These are phyloP conservation scores for Lactarius hengduanensis DNA, from an alignment of 768 basidiomycete species.

Conservation along the genomic window DNA sequence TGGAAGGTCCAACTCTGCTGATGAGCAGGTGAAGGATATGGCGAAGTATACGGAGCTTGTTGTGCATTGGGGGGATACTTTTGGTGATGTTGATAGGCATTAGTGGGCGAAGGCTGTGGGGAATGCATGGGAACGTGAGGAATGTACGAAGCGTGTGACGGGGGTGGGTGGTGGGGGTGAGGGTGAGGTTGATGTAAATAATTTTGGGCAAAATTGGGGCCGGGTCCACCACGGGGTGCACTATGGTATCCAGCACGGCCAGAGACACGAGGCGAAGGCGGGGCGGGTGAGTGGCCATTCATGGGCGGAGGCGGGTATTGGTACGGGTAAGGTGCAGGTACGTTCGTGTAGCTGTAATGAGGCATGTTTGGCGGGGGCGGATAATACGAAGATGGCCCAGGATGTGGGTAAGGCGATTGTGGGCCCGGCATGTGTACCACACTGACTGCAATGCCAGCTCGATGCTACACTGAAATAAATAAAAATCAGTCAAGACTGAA, in stretches of 20 bases:
- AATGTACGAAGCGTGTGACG: conserved; percentile 42
- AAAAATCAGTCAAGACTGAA: background rate
- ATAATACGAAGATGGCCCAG: conserved; percentile 38
- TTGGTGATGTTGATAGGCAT: conserved; percentile 35
- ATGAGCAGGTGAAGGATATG: conserved; percentile 27
- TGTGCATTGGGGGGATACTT: conserved; percentile 34
- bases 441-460: background rate
- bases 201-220: conserved; percentile 41
- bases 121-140: conserved; percentile 30
- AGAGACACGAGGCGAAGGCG: conserved; percentile 39
- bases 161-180: conserved; percentile 40
- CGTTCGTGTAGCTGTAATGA: conserved; percentile 30
- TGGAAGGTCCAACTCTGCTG: conserved; percentile 48
- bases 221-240: conserved; percentile 37
- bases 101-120: conserved; percentile 34
- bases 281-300: conserved; percentile 40
- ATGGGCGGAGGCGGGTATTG: conserved; percentile 41
- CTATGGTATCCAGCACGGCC: conserved; percentile 38
- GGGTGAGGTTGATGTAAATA: conserved; percentile 37
- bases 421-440: conserved; percentile 33
- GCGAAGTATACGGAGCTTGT: conserved; percentile 34
- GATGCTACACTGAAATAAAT: background rate
- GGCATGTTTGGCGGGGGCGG: conserved; percentile 33
- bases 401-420: conserved; percentile 37
- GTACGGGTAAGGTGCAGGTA: conserved; percentile 35